Evolutionary conservation across 495 filamentous ascomycete species (phyloP).

Genomic region (Articulospora tetracladia): DNA sequence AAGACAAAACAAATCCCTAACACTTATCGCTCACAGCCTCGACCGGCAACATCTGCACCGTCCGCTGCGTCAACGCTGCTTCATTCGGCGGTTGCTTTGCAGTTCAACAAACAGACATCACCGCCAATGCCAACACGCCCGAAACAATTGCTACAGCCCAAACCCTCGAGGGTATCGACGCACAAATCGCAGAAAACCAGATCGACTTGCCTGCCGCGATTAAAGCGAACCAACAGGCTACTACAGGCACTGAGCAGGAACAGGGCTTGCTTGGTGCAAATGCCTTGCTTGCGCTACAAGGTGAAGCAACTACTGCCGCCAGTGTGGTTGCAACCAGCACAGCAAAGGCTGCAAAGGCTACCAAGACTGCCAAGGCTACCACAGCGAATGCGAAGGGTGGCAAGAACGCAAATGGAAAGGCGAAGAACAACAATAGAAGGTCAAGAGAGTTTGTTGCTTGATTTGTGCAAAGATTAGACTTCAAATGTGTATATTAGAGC

Average conservation of each 20-base stretch:
- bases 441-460: neutral
- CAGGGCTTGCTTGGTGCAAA: neutral
- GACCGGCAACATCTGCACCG: conserved; percentile 52
- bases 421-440: neutral
- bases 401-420: neutral
- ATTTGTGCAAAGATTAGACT: conserved; percentile 26
- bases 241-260: neutral
- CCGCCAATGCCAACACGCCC: conserved; percentile 31
- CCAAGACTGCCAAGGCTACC: neutral
- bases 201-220: conserved; percentile 10
- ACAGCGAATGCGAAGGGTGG: neutral
- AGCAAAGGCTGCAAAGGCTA: neutral
- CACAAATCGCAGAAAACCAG: conserved; percentile 5
- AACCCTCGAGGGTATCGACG: conserved; percentile 6
- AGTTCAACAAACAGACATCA: conserved; percentile 39
- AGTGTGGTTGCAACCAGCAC: neutral
- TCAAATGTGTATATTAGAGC: no score
- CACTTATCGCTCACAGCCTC: conserved; percentile 34
- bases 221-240: conserved; percentile 45
- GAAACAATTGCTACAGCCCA: conserved; percentile 8
- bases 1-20: neutral
- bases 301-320: neutral
- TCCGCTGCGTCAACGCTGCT: conserved; percentile 53
- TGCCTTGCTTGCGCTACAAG: neutral
- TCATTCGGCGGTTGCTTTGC: conserved; percentile 53